Base-by-base conservation (phyloP, 306 rosid genomes). In the Hippophae rhamnoides region DNA sequence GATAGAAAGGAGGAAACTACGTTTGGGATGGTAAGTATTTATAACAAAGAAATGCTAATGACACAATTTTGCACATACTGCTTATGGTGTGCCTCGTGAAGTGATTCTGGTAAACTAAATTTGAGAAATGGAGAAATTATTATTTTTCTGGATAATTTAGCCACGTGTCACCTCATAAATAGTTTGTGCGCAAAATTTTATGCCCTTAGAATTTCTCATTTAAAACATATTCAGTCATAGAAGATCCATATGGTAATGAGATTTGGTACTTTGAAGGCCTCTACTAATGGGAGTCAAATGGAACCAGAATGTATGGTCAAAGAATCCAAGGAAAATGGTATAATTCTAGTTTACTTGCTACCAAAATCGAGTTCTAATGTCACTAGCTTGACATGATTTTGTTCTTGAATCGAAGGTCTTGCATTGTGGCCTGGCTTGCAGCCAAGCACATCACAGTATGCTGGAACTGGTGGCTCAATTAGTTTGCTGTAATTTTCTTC, bases 391-490 rank as follows among this genome's bases (percentile, higher is more conserved):
- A 12, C 61, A 9, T 47, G 44, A 63, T 40, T 6, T 60, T 57
- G 9, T 42, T 61, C 45, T 65, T 61, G 62, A 10, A 48, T 60
- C 13, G 40, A 61, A 78, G 82, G 73, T 69, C 54, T 63, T 44
- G 61, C 40, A 56, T 58, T 66, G 73, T 78, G 73, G 79, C 82
- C 82, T 54, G 79, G 76, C 46, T 66, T 66, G 67, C 62, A 79
- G 44, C 67, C 76, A 58, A 52, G 38, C 25, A 53, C 25, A 8
- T 53, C 60, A 8, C 58, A 13, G 43, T 55, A 27, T 64, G 66
- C 69, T 52, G 68, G 57, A 62, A 63, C 53, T 23, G 31, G 14
- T 8, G 52, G 45, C 41, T 71, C 50, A 54, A 7, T 31, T 31
- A 31, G 47, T 13, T 38, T 26, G 38, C 68, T 6, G 72, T 72